phyloP scores from a whole-genome alignment of 1,139 yeast genomes.

The Trichomonascaceae sp. region DNA sequence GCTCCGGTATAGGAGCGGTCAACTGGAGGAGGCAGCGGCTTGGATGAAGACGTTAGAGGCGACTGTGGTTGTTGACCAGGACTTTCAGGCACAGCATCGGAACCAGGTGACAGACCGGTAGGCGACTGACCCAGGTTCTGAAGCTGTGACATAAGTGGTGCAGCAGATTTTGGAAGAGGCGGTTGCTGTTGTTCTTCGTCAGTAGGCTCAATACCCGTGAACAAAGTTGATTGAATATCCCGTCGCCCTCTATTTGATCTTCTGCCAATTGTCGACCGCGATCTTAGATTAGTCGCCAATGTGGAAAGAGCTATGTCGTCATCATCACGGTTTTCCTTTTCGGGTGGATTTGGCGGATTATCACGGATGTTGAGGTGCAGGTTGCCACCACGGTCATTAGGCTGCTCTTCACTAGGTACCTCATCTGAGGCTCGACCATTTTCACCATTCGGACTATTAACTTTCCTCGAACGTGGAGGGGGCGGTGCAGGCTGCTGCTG shows the following conservation, averaged over 20 bases:
- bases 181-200: slow-evolving; percentile 19
- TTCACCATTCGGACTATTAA: slow-evolving; percentile 19
- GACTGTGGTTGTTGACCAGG: slow-evolving; percentile 1
- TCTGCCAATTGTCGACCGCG: slow-evolving; percentile 28
- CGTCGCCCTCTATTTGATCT: slow-evolving; percentile 36
- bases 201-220: slow-evolving; percentile 42
- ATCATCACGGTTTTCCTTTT: slow-evolving; percentile 24
- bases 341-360: slow-evolving; percentile 32
- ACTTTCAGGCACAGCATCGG: slow-evolving; percentile 8
- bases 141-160: slow-evolving; percentile 19
- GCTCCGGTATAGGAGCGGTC: slow-evolving; percentile 5
- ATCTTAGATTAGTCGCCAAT: slow-evolving; percentile 28
- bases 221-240: slow-evolving; percentile 49
- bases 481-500: slow-evolving; percentile 41
- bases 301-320: slow-evolving; percentile 29
- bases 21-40: slow-evolving; percentile 9
- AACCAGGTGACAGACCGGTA: background rate
- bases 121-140: slow-evolving; percentile 12
- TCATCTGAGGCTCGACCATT: background rate
- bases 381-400: slow-evolving; percentile 6
- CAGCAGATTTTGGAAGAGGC: slow-evolving; percentile 5
- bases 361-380: slow-evolving; percentile 26
- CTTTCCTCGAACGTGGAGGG: slow-evolving; percentile 71
- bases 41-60: background rate
- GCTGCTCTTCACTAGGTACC: slow-evolving; percentile 11